Percentiles rank a stretch among this genome's conserved stretches.
Conservation (phyloP, 352 stramenopile species). For the Globisporangium paddicum region DNA sequence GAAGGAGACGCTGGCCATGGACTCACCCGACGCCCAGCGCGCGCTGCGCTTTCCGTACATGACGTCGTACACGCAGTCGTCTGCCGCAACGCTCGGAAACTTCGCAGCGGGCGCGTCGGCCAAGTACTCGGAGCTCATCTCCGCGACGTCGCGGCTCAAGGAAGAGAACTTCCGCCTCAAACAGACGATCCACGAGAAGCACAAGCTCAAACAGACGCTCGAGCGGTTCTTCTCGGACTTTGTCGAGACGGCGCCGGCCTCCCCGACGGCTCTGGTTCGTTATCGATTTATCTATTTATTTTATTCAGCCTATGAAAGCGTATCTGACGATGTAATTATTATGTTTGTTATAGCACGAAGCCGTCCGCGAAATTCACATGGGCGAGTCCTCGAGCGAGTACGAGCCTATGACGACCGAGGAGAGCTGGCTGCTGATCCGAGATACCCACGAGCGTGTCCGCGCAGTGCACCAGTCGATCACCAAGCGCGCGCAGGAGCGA, state of each 20-base stretch:
- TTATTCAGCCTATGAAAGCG: no score
- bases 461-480: constrained; percentile 14
- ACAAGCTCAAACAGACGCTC: constrained; percentile 28
- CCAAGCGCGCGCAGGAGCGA: background rate
- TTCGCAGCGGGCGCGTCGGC: background rate
- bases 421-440: constrained; percentile 19
- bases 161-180: constrained; percentile 29
- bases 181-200: constrained; percentile 25
- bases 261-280: background rate
- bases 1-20: background rate
- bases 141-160: constrained; percentile 22
- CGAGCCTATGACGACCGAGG: constrained; percentile 11
- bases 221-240: constrained; percentile 24
- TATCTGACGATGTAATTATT: background rate
- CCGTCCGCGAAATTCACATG: background rate
- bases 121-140: constrained; percentile 33
- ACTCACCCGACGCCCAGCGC: background rate
- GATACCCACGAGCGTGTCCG: constrained; percentile 12
- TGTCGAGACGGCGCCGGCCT: constrained; percentile 3
- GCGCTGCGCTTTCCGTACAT: constrained; percentile 2
- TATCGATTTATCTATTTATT: no score
- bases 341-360: background rate
- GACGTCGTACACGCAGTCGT: constrained; percentile 5
- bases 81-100: background rate
- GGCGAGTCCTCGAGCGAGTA: background rate